Conservation (phyloP, 345 rosid species). For the Eucalyptus polybractea region DNA sequence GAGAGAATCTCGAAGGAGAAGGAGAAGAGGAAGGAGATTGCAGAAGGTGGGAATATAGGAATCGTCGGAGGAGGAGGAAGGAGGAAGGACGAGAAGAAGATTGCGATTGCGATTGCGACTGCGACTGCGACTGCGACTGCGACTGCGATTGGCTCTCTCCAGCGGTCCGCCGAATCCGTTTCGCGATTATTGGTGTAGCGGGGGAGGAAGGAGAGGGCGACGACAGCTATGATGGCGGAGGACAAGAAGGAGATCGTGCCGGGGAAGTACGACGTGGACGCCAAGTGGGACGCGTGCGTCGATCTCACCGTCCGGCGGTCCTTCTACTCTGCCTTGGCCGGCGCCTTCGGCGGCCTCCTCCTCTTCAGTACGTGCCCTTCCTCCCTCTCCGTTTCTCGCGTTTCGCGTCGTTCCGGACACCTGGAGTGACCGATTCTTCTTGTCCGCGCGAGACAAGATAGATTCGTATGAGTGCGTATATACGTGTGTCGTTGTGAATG, state of each 20-base stretch:
- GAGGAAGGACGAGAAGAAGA: neutral
- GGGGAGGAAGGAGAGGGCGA: neutral
- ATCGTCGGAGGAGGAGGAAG: neutral
- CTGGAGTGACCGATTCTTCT: neutral
- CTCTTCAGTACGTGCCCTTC: slow-evolving; percentile 52
- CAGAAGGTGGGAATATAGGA: neutral
- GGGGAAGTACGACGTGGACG: slow-evolving; percentile 38
- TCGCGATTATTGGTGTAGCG: neutral
- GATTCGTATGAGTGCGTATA: neutral
- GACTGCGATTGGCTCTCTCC: neutral
- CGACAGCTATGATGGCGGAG: neutral
- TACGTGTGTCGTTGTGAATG: neutral
- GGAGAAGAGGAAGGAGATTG: neutral
- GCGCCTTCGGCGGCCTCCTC: slow-evolving; percentile 77
- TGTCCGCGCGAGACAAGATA: neutral
- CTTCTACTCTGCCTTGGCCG: slow-evolving; percentile 73
- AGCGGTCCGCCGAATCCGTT: neutral
- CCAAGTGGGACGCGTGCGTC: slow-evolving; percentile 88
- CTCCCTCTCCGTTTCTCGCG: neutral
- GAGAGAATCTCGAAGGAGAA: neutral
- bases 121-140: neutral
- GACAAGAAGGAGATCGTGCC: slow-evolving; percentile 11
- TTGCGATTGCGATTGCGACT: too few relatives aligned
- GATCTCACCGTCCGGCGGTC: slow-evolving; percentile 80
- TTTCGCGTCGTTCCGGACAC: neutral